A percentile compares a stretch with the other conserved stretches of the same genome.
Conservation (phyloP, 2,329 filamentous ascomycete genomes). For the Davidsoniella virescens region DNA sequence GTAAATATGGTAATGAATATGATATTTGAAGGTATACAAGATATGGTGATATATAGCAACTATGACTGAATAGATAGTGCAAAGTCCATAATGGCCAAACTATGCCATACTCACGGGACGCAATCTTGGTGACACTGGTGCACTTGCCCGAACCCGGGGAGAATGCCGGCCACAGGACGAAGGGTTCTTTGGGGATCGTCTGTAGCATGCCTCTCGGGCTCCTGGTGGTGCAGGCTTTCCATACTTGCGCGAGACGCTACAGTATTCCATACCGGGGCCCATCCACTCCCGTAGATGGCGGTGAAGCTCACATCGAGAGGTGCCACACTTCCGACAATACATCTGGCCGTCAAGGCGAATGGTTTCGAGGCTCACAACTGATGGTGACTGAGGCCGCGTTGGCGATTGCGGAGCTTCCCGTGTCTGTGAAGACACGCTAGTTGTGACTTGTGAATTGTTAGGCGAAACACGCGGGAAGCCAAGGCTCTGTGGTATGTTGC, state of each 20-base stretch:
- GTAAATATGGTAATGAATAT: neutral
- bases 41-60: neutral
- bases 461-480: neutral
- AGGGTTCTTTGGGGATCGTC: constrained; percentile 42
- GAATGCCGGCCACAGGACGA: constrained; percentile 40
- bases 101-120: neutral
- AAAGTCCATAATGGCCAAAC: neutral
- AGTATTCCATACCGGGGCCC: constrained; percentile 41
- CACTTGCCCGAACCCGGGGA: constrained; percentile 9
- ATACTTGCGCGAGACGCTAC: constrained; percentile 41
- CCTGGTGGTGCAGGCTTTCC: constrained; percentile 31
- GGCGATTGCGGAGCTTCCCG: constrained; percentile 8
- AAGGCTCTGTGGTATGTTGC: constrained; percentile 7
- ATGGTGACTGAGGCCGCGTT: constrained; percentile 6
- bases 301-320: constrained; percentile 45
- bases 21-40: neutral
- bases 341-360: constrained; percentile 41
- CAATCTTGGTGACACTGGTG: constrained; percentile 8
- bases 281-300: constrained; percentile 46
- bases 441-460: constrained; percentile 5
- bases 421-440: neutral
- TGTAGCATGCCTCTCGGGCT: constrained; percentile 37
- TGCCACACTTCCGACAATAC: constrained; percentile 46
- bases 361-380: constrained; percentile 24
- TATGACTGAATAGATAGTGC: no score